Conservation (phyloP, 768 basidiomycete species). For the Postia placenta region DNA sequence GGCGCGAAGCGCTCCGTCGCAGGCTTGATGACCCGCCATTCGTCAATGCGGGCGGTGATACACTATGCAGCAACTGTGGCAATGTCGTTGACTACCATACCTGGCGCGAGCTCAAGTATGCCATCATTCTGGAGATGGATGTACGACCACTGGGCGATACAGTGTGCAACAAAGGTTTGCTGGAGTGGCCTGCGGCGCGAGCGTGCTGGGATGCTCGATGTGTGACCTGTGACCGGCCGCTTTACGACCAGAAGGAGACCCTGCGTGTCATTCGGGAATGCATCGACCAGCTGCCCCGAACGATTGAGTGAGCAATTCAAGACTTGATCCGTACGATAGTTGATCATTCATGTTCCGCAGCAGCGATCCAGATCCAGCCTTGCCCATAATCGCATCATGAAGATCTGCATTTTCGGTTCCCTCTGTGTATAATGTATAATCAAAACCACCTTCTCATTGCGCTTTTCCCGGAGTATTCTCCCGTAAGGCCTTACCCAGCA, state of each 20-base stretch:
- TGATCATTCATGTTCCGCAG: neutral
- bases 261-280: conserved; percentile 49
- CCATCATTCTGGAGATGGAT: conserved; percentile 53
- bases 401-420: neutral
- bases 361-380: neutral
- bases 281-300: conserved; percentile 41
- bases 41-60: conserved; percentile 40
- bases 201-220: conserved; percentile 59
- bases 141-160: conserved; percentile 54
- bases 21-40: conserved; percentile 55
- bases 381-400: neutral
- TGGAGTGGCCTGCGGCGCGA: conserved; percentile 51
- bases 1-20: conserved; percentile 43
- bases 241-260: conserved; percentile 54
- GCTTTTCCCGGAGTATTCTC: no score
- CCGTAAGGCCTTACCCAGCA: no score
- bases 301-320: conserved; percentile 22
- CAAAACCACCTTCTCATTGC: no score
- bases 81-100: conserved; percentile 47
- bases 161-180: conserved; percentile 40
- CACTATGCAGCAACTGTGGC: conserved; percentile 50
- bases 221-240: conserved; percentile 39
- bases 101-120: conserved; percentile 60
- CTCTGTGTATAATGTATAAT: no score
- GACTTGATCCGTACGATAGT: neutral